These are phyloP conservation scores for Globisporangium lucens DNA, from an alignment of 352 stramenopile species.

Conservation along the genomic window DNA sequence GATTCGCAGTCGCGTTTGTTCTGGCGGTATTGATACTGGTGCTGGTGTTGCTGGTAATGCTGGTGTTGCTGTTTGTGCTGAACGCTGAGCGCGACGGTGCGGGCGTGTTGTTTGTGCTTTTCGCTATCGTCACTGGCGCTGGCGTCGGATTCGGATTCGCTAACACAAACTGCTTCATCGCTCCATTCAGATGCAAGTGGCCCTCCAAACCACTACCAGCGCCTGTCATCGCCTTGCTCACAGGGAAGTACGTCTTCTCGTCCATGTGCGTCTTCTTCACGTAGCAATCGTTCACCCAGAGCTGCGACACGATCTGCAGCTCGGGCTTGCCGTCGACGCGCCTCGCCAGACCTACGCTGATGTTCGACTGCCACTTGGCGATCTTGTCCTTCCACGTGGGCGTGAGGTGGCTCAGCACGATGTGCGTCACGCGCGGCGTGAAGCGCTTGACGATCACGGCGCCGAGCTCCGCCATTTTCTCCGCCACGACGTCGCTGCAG, in stretches of 20 bases:
- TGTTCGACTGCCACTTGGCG: constrained; percentile 51
- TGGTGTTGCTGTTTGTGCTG: neutral
- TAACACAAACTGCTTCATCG: constrained; percentile 16
- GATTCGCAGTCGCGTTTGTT: constrained; percentile 46
- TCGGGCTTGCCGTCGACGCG: constrained; percentile 30
- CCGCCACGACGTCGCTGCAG: constrained; percentile 68
- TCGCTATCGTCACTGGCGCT: neutral
- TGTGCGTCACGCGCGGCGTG: constrained; percentile 64
- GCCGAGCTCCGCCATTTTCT: constrained; percentile 63
- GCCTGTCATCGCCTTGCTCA: constrained; percentile 32
- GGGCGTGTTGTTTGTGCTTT: constrained; percentile 1
- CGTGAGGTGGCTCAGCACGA: constrained; percentile 74
- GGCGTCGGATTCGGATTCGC: neutral
- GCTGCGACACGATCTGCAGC: constrained; percentile 74
- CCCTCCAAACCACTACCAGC: neutral
- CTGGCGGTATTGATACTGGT: neutral
- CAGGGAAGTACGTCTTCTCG: constrained; percentile 72
- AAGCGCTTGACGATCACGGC: constrained; percentile 68
- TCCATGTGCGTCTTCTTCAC: constrained; percentile 66
- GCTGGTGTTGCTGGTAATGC: neutral
- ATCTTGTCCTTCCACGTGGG: constrained; percentile 69
- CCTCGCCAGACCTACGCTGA: constrained; percentile 18
- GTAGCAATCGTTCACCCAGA: constrained; percentile 83
- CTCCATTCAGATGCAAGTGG: constrained; percentile 20
- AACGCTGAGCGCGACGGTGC: neutral